Conservation (phyloP, 106 monocot species). For the Acorus gramineus region DNA sequence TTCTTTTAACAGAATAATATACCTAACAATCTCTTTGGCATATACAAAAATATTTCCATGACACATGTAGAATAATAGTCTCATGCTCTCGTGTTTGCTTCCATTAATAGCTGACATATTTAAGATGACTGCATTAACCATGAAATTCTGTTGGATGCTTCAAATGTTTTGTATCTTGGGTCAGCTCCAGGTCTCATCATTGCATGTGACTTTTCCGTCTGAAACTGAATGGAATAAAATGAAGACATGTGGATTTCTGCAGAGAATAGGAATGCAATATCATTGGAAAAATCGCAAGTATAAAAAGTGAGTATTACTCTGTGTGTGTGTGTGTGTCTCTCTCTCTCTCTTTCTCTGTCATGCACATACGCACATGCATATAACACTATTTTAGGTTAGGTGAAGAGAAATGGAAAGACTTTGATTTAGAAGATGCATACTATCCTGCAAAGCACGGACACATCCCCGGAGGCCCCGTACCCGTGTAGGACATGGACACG, state of each 20-base stretch:
- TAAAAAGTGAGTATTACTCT: slow-evolving; percentile 42
- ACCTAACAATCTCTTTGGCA: too few species aligned
- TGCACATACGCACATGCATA: background rate
- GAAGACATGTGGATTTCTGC: slow-evolving; percentile 65
- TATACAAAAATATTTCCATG: too few species aligned
- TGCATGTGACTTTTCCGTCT: slow-evolving; percentile 89
- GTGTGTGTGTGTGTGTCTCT: background rate
- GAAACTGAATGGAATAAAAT: slow-evolving; percentile 77
- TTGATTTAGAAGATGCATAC: too few species aligned
- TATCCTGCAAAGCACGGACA: too few species aligned
- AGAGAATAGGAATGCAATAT: slow-evolving; percentile 93
- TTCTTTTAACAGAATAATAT: too few species aligned
- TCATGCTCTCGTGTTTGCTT: background rate
- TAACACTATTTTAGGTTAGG: too few species aligned
- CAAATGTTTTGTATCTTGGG: slow-evolving; percentile 5
- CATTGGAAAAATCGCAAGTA: slow-evolving; percentile 99
- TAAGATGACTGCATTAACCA: background rate
- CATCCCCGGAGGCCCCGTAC: too few species aligned
- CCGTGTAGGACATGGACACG: too few species aligned
- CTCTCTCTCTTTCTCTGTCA: background rate
- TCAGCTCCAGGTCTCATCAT: slow-evolving; percentile 78
- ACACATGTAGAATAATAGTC: too few species aligned
- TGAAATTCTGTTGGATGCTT: background rate
- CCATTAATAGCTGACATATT: background rate
- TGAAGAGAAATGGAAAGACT: too few species aligned